phyloP scores from a whole-genome alignment of 192 early-diverging fungal species.

The Anaeromyces robustus region DNA sequence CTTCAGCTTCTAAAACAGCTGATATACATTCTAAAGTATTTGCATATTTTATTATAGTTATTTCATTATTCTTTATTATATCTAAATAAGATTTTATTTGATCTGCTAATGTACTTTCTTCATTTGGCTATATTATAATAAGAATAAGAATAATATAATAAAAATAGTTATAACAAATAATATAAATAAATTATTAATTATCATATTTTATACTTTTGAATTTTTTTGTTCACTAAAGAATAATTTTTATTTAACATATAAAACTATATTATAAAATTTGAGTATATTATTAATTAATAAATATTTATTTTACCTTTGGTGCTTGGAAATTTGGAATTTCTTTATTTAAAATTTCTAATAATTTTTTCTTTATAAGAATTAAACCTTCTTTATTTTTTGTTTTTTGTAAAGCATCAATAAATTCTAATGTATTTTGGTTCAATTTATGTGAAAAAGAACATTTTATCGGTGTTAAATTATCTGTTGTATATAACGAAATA shows the following conservation, averaged over 20 bases:
- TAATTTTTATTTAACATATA: too few relatives aligned
- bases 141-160: too few relatives aligned
- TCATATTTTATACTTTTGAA: too few relatives aligned
- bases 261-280: too few relatives aligned
- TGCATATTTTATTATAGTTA: not conserved
- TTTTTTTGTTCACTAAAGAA: too few relatives aligned
- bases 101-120: not conserved
- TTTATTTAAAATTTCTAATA: not conserved
- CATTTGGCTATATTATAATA: not conserved
- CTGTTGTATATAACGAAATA: not conserved
- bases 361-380: not conserved
- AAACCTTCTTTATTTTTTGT: not conserved
- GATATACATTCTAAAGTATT: not conserved
- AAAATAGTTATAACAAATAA: too few relatives aligned
- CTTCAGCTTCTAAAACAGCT: not conserved
- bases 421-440: not conserved
- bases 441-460: not conserved
- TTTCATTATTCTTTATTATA: not conserved
- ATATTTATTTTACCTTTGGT: not conserved
- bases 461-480: not conserved
- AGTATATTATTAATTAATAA: too few relatives aligned
- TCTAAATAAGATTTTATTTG: not conserved
- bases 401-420: not conserved
- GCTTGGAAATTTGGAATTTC: not conserved
- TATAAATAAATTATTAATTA: too few relatives aligned